Base-by-base conservation (phyloP, 176 grass and related monocot genomes). In the Aegilops longissima region DNA sequence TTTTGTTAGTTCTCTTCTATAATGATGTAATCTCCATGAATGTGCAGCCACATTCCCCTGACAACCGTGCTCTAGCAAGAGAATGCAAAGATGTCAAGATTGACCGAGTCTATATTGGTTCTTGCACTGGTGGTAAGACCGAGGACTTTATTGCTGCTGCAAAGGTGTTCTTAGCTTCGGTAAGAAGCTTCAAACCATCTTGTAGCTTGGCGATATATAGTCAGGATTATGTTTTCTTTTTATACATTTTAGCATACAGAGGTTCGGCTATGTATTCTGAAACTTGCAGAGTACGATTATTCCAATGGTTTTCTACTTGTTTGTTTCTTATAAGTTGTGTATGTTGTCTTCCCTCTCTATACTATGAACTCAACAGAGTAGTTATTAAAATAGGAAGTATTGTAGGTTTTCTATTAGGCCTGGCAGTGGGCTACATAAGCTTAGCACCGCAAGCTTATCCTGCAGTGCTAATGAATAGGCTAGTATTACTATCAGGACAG, bases 51-150 rank as follows among this genome's bases (percentile, higher is more conserved):
- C 97, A 98, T 94, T 98, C 97, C 5, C 97, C 97, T 87, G 97
- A 98, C 67, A 98, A 96, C 82, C 90, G 90, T 73, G 94, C 93
- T 82, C 80, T 93, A 85, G 93, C 97, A 91, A 98, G 92, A 92
- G 96, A 96, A 77, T 98, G 97, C 92, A 96, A 93, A 77, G 90
- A 96, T 78, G 94, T 98, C 34, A 98, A 94, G 90, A 91, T 96
- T 80, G 94, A 98, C 67, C 85, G 97, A 75, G 93, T 96, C 29
- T 96, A 98, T 86, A 98, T 98, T 40, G 97, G 97, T 80, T 98
- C 96, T 88, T 98, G 96, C 80, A 98, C 97, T 64, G 97, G 97
- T 80, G 93, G 97, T 31, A 98, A 98, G 82, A 98, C 92, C 0
- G 92, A 98, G 76, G 97, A 98, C 79, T 98, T 98, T 63, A 58